Evolutionary conservation across 805 yeast genomes (phyloP), one percentile per base, ranked within the genome.

Genomic region (Ogataea degrootiae): DNA sequence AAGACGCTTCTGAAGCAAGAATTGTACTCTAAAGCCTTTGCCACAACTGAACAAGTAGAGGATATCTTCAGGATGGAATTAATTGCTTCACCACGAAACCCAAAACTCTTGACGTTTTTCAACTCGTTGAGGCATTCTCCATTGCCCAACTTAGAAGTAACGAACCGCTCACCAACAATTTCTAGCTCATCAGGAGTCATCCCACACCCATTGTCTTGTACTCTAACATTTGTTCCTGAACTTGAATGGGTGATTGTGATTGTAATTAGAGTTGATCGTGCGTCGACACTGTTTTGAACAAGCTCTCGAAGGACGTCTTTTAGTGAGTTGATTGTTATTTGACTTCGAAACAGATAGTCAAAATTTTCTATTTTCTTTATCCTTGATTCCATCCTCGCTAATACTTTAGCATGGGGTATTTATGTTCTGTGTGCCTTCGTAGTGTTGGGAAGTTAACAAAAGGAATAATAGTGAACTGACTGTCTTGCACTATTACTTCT

Each of bases 1-100:
- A 54, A 55, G 14, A 44, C 43, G 4, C 52, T 43, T 33, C 51
- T 48, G 61, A 69, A 70, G 0, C 68, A 52, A 6, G 60, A 56
- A 41, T 61, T 63, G 45, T 53, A 61, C 6, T 58, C 62, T 15
- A 46, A 48, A 0, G 64, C 53, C 49, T 75, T 77, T 0, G 92
- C 75, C 1, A 72, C 60, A 1, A 87, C 61, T 0, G 71, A 57
- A n/a, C 80, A 49, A 14, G 71, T 61, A 0, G 83, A 68, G 34
- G 61, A 58, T 6, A 79, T 57, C 0, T 73, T 69, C n/a, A 77
- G 62, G 3, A 88, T 66, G 0, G 83, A 73, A 44, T 72, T 68
- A 16, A 88, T 54, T 0, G 94, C 85, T 54, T 83, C 86, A 0
- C 96, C 96, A 42, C 87, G 72, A 58, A 82, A 86, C 1, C 96